phyloP scores from a whole-genome alignment of 2,329 filamentous ascomycete species.

The Cytospora paraplurivora region DNA sequence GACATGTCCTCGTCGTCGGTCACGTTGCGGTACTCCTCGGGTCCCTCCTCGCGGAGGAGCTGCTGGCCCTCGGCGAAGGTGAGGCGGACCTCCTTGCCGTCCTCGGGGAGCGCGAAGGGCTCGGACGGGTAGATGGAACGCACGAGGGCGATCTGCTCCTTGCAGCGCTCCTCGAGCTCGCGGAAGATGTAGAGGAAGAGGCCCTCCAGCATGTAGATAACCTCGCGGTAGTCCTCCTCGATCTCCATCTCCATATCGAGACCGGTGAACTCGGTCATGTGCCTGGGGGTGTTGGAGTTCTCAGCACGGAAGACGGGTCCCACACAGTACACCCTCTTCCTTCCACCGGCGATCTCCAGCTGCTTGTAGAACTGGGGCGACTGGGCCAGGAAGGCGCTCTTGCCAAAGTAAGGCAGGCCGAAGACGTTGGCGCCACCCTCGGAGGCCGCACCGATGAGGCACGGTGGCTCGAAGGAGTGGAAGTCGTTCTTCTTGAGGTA shows the following conservation, averaged over 20 bases:
- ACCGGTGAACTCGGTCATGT: conserved; percentile 87
- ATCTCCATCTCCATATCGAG: conserved; percentile 93
- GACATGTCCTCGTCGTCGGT: conserved; percentile 77
- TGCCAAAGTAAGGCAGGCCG: conserved; percentile 84
- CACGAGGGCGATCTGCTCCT: conserved; percentile 71
- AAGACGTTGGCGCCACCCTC: conserved; percentile 96
- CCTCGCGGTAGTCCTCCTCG: conserved; percentile 75
- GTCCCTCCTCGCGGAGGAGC: conserved; percentile 74
- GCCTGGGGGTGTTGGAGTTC: conserved; percentile 79
- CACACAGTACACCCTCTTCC: conserved; percentile 77
- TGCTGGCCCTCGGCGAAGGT: conserved; percentile 78
- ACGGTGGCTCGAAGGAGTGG: conserved; percentile 84
- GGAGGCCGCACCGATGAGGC: conserved; percentile 84
- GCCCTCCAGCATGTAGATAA: conserved; percentile 70
- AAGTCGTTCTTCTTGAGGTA: conserved; percentile 78
- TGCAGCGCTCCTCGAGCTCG: conserved; percentile 67
- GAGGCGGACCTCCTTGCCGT: conserved; percentile 74
- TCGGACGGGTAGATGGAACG: conserved; percentile 76
- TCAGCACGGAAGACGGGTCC: conserved; percentile 86
- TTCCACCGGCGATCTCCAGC: conserved; percentile 77
- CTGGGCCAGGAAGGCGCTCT: conserved; percentile 77
- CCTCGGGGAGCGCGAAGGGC: conserved; percentile 72
- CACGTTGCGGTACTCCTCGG: conserved; percentile 66
- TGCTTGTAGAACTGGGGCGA: conserved; percentile 89
- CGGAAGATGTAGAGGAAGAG: conserved; percentile 80